Evolutionary conservation across 305 asterid genomes (phyloP).

Genomic region (Fraxinus xanthoxyloides): DNA sequence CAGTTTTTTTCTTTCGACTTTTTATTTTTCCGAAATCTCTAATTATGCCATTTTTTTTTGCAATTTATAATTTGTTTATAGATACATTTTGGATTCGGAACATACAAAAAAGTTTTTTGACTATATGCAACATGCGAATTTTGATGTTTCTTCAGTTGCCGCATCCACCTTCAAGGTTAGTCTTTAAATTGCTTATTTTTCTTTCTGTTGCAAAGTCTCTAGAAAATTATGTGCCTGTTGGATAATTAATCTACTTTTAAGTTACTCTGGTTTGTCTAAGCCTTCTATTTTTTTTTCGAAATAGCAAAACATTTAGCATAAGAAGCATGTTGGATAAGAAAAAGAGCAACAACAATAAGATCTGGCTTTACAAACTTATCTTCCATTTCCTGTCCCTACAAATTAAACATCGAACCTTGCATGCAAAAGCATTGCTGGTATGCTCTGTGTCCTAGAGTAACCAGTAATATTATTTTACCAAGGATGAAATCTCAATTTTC

Average conservation of each 20-base stretch:
- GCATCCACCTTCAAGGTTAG: slow-evolving; percentile 46
- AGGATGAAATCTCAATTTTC: neutral
- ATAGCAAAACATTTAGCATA: neutral
- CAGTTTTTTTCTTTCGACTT: neutral
- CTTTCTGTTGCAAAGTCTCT: neutral
- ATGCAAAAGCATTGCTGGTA: neutral
- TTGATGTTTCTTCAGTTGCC: slow-evolving; percentile 54
- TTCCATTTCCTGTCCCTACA: neutral
- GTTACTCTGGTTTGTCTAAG: neutral
- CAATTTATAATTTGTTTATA: slow-evolving; percentile 5
- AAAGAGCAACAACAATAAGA: neutral
- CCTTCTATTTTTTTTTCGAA: neutral
- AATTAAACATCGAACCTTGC: neutral
- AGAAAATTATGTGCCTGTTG: neutral
- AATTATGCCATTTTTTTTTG: neutral
- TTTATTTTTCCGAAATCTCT: neutral
- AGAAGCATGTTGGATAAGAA: neutral
- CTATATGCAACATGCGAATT: slow-evolving; percentile 44
- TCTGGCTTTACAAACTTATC: neutral
- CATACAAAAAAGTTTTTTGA: slow-evolving; percentile 36
- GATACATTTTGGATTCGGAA: slow-evolving; percentile 36
- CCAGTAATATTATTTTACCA: neutral
- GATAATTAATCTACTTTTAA: neutral
- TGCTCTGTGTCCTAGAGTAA: neutral
- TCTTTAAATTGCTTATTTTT: neutral